A percentile compares a stretch with the other conserved stretches of the same genome.
Conservation (phyloP, 495 filamentous ascomycete genomes). For the Daldinia concentrica region DNA sequence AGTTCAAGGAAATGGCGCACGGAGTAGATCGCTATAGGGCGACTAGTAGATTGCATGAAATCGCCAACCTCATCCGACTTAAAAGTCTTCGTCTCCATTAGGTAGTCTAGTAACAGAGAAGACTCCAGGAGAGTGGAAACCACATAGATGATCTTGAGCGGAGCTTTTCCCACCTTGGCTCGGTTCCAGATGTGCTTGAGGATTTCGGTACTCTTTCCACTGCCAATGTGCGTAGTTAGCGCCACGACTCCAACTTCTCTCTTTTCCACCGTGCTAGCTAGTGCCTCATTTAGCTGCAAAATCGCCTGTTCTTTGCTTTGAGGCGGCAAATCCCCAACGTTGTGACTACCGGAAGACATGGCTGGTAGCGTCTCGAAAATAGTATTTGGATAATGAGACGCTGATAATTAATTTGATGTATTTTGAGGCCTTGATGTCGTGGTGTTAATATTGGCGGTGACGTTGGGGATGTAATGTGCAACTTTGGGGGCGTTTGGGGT, state of each 20-base stretch:
- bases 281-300: neutral
- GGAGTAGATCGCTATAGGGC: neutral
- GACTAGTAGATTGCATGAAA: neutral
- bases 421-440: too few relatives aligned
- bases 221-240: neutral
- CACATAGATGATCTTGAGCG: neutral
- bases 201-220: neutral
- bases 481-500: too few relatives aligned
- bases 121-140: neutral
- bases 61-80: too few relatives aligned
- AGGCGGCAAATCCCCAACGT: too few relatives aligned
- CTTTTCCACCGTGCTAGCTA: neutral
- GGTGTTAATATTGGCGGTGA: too few relatives aligned
- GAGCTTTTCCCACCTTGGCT: neutral
- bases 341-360: neutral
- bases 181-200: neutral
- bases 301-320: too few relatives aligned
- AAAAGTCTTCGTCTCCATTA: neutral
- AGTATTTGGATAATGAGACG: too few relatives aligned
- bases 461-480: too few relatives aligned
- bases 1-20: neutral
- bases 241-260: neutral
- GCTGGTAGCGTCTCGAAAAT: neutral
- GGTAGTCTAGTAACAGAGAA: neutral
- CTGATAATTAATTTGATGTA: too few relatives aligned